phyloP scores from a whole-genome alignment of 2,329 filamentous ascomycete genomes.

The Teratosphaeria viscida region DNA sequence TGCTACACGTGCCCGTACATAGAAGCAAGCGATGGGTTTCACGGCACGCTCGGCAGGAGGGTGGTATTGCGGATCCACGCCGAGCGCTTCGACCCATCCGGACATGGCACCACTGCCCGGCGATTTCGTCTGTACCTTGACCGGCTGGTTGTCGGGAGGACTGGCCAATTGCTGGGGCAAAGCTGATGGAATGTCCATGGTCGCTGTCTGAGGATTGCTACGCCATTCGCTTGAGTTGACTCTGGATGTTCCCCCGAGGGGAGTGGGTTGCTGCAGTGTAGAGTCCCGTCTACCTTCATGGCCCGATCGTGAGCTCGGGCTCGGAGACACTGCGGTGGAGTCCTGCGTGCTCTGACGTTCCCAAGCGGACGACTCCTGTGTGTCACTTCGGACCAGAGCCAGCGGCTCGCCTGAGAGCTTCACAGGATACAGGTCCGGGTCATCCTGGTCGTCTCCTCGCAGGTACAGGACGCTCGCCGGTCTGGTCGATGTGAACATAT shows the following conservation, averaged over 20 bases:
- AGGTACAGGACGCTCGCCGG: slow-evolving; percentile 70
- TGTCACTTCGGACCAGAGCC: slow-evolving; percentile 46
- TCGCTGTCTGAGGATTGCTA: slow-evolving; percentile 45
- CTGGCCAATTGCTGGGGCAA: slow-evolving; percentile 32
- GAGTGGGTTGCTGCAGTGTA: slow-evolving; percentile 34
- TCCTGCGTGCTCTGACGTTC: slow-evolving; percentile 42
- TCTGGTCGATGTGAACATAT: slow-evolving; percentile 80
- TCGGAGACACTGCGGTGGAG: slow-evolving; percentile 44
- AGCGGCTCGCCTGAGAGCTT: slow-evolving; percentile 57
- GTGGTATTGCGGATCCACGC: slow-evolving; percentile 76
- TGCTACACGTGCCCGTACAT: slow-evolving; percentile 51
- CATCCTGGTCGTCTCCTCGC: slow-evolving; percentile 65
- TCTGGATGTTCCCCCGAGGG: slow-evolving; percentile 33
- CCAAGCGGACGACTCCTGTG: slow-evolving; percentile 38
- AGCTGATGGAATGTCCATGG: slow-evolving; percentile 36
- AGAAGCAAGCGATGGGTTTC: slow-evolving; percentile 82
- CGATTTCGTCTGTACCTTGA: slow-evolving; percentile 45
- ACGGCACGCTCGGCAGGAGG: slow-evolving; percentile 61
- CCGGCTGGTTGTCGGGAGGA: slow-evolving; percentile 40
- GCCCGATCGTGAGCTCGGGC: slow-evolving; percentile 37
- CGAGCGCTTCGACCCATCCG: slow-evolving; percentile 83
- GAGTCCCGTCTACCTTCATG: slow-evolving; percentile 30
- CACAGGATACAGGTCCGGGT: slow-evolving; percentile 70
- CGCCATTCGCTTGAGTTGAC: slow-evolving; percentile 37
- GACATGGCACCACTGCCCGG: slow-evolving; percentile 57